Base-by-base conservation (phyloP, 306 rosid species). In the Cicer pinnatifidum region DNA sequence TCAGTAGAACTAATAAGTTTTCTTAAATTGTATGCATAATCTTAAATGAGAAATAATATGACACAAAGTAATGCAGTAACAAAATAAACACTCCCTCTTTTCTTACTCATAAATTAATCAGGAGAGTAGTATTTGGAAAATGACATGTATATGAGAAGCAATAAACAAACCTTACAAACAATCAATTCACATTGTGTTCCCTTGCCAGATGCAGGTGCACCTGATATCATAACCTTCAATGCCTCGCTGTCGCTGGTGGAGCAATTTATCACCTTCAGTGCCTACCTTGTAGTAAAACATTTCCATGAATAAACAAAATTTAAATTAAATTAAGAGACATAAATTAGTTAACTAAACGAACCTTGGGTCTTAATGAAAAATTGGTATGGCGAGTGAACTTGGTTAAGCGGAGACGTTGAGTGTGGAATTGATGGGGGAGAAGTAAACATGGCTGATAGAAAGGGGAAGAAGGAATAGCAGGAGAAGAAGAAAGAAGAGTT, bases 171-270 rank as follows among this genome's bases (percentile, higher is more conserved):
- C 98, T 91, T 89, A 52, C 75, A 82, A 50, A 88, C 95, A 77
- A 94, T 91, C 80, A 91, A 82, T 75, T 94, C 95, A 50, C 95
- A 94, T 82, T 91, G 98, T 20, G 98, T 94, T 72, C 98, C 98
- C 78, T 94, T 94, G 39, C 98, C 98, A 0, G 97, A 94, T 1
- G 97, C 96, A 35, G 98, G 98, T 7, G 98, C 92, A 74, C 98
- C 98, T 4, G 97, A 91, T 76, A 94, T 89, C 95, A 94, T 87
- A 41, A 94, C 91, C 86, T 91, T 94, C 82, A 91, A 40, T 39
- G 96, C 92, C 71, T 88, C 91, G 17, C 68, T 76, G 12, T 88
- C 91, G 17, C 68, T 76, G 12, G 65, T 67, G 28, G 92, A 86
- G 74, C 96, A 89, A 7, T 40, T 82, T 51, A 69, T 51, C 83